Evolutionary conservation across 192 early-diverging fungal genomes (phyloP), one percentile per base, ranked within the genome.

Genomic region (Coemansia sp.): DNA sequence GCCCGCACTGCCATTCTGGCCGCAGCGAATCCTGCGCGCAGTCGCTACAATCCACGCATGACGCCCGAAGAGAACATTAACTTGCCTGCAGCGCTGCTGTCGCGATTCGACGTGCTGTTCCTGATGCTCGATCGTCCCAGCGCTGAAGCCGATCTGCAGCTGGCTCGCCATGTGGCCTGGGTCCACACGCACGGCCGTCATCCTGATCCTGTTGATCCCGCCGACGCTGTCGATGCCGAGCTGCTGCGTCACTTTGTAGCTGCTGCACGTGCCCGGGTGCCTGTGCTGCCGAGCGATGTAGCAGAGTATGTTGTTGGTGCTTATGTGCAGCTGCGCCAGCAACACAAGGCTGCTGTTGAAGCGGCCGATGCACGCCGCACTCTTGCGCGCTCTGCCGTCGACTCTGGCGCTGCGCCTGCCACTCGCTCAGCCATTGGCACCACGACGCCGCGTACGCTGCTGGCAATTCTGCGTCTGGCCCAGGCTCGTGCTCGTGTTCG

Each of bases 41-140:
- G 94, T 35, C 91, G 95, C 49, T 97, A 99, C 83, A 95, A 97
- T 81, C 87, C 88, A 51, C 87, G 87, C 56, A 83, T 92, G 64
- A 91, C 89, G 25, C 91, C 95, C 22, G 89, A 91, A 32, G 90
- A 97, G 63, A 99, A 99, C 76, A 97, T 99, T 83, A 97, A 97
- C 65, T 85, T 99, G 52, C 95, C 95, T 2, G 93, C 94, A 6
- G 94, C 97, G 29, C 83, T 99, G 51, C 82, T 99, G 22, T 92
- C 90, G 21, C 90, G 97, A 69, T 99, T 93, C 69, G 94, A 96
- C 75, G 87, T 96, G 50, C 71, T 96, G 65, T 96, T 94, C 72
- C 83, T 96, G 66, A 89, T 96, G 65, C 85, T 94, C 19, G 94
- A 96, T 76, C 90, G 83, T n/a, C 90, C 92, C 21, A 88, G 83